phyloP scores from a whole-genome alignment of 2,329 filamentous ascomycete genomes.

The Penicillium polonicum region DNA sequence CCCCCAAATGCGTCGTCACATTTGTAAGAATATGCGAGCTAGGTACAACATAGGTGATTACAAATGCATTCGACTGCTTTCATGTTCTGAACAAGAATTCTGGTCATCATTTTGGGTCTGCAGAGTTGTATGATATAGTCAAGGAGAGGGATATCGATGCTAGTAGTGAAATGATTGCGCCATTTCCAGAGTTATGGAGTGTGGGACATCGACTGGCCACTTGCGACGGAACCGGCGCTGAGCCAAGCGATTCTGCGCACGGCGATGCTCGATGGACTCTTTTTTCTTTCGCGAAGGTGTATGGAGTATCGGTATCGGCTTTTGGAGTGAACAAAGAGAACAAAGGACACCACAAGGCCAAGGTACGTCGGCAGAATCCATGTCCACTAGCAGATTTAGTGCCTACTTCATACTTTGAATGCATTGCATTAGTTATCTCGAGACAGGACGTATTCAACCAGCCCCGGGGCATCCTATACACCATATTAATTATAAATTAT shows the following conservation, averaged over 20 bases:
- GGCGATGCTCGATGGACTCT: not conserved
- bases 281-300: not conserved
- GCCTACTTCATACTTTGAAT: not conserved
- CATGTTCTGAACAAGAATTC: not conserved
- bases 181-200: not conserved
- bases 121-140: too few species aligned
- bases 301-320: not conserved
- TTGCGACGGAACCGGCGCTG: too few species aligned
- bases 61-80: not conserved
- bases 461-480: not conserved
- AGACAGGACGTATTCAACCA: not conserved
- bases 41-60: not conserved
- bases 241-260: not conserved
- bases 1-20: too few species aligned
- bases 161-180: not conserved
- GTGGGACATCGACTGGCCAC: too few species aligned
- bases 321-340: not conserved
- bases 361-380: not conserved
- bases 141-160: not conserved
- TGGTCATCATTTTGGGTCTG: not conserved
- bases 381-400: not conserved
- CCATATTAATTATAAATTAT: not conserved
- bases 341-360: not conserved
- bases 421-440: not conserved
- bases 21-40: not conserved